phyloP scores from a whole-genome alignment of 106 monocot genomes.

The Ottelia alismoides region DNA sequence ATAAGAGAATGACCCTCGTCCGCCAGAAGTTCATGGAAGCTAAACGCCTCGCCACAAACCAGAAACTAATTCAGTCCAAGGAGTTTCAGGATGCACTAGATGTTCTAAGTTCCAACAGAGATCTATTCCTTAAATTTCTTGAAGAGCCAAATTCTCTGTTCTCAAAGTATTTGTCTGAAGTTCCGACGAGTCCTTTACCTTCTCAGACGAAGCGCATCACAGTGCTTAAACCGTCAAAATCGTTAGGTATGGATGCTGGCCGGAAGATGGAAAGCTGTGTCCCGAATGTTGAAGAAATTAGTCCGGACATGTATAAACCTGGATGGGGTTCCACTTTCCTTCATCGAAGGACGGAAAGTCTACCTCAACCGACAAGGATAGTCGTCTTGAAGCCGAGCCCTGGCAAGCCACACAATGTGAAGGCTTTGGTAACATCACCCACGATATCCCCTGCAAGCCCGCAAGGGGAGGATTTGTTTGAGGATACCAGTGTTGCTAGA shows the following conservation, averaged over 20 bases:
- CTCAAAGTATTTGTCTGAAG: constrained; percentile 33
- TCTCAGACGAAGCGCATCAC: constrained; percentile 22
- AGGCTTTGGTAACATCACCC: neutral
- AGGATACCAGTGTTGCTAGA: constrained; percentile 10
- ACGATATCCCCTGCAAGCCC: constrained; percentile 3
- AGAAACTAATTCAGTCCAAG: constrained; percentile 61
- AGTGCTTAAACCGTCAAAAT: constrained; percentile 19
- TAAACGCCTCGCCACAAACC: constrained; percentile 52
- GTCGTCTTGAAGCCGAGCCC: constrained; percentile 82
- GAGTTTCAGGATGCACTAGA: constrained; percentile 83
- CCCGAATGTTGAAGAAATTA: neutral
- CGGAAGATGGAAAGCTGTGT: neutral
- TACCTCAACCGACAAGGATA: constrained; percentile 75
- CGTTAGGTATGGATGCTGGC: constrained; percentile 5
- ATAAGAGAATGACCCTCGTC: constrained; percentile 67
- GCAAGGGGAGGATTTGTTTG: constrained; percentile 2
- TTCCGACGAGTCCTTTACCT: constrained; percentile 1
- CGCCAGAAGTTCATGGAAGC: constrained; percentile 76
- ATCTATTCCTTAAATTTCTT: constrained; percentile 72
- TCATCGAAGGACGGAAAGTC: constrained; percentile 29
- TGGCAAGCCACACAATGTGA: constrained; percentile 9
- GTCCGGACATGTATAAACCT: neutral
- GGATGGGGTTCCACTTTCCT: neutral
- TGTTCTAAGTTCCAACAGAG: constrained; percentile 79
- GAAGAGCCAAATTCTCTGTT: constrained; percentile 79